phyloP scores from a whole-genome alignment of 257 asterid species.

The Fraxinus pennsylvanica region DNA sequence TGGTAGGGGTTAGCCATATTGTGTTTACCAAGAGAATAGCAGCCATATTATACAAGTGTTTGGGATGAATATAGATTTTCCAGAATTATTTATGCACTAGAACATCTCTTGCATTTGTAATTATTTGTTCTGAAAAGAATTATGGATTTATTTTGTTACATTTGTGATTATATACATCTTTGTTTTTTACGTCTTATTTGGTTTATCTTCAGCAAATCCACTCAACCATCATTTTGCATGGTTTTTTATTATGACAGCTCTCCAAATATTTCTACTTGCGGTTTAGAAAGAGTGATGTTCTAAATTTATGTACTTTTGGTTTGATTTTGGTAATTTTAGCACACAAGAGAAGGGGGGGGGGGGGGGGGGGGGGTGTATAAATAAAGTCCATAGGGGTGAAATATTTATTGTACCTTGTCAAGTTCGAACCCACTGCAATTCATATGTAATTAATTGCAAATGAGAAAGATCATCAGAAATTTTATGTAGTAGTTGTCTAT shows the following conservation, averaged over 20 bases:
- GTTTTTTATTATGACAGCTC: background rate
- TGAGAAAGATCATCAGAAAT: background rate
- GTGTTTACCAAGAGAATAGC: background rate
- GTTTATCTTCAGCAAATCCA: background rate
- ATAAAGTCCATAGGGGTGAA: background rate
- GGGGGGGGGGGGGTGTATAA: too few relatives aligned
- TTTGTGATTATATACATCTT: background rate
- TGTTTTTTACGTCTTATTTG: background rate
- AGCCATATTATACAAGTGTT: background rate
- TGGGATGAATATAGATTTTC: background rate
- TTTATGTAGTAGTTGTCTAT: background rate
- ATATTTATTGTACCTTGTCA: background rate
- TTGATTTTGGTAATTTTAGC: background rate
- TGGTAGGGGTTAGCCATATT: background rate
- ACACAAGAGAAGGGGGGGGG: background rate
- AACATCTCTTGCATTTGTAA: background rate
- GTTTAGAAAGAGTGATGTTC: background rate
- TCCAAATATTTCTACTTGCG: background rate
- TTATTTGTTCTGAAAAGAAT: background rate
- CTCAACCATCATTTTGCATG: background rate
- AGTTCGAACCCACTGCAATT: background rate
- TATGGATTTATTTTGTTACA: background rate
- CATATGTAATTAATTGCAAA: too few relatives aligned
- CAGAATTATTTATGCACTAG: background rate
- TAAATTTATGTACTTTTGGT: background rate